Evolutionary conservation across 208 protist species (phyloP).

Genomic region (Acanthamoeba rhysodes): DNA sequence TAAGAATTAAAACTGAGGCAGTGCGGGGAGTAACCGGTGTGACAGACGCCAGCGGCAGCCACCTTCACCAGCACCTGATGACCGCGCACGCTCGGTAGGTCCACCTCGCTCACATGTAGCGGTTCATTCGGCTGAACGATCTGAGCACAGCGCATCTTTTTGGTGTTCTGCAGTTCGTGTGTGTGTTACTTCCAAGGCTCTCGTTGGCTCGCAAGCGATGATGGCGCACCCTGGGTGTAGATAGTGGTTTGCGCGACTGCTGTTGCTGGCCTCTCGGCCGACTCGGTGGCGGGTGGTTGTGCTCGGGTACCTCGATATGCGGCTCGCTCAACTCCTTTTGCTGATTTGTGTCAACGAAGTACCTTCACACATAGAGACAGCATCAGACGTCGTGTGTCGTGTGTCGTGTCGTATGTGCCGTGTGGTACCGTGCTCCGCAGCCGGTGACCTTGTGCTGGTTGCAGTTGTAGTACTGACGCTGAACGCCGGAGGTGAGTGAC

Average conservation of each 20-base stretch:
- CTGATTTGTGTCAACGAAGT: not conserved
- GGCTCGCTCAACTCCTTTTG: not conserved
- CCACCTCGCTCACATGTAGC: constrained; percentile 27
- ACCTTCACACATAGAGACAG: not conserved
- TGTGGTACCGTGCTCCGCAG: not conserved
- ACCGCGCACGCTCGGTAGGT: not conserved
- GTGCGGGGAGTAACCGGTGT: not conserved
- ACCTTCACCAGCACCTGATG: constrained; percentile 60
- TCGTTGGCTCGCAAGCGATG: not conserved
- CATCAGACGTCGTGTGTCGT: not conserved
- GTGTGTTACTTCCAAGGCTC: not conserved
- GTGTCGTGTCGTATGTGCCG: too few species aligned
- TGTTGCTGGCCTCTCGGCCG: not conserved
- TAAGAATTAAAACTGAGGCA: not conserved
- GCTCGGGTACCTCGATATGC: not conserved
- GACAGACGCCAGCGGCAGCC: constrained; percentile 36
- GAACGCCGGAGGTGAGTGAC: not conserved
- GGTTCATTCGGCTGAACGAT: constrained; percentile 22
- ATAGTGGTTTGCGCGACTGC: not conserved
- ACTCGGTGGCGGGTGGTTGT: constrained; percentile 14
- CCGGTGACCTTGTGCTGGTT: constrained; percentile 21
- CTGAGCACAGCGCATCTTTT: constrained; percentile 14
- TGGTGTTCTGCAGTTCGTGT: not conserved
- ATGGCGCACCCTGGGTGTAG: not conserved
- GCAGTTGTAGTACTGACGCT: constrained; percentile 45